Evolutionary conservation across 2,329 filamentous ascomycete species (phyloP).

Genomic region (Botrytis cinerea): DNA sequence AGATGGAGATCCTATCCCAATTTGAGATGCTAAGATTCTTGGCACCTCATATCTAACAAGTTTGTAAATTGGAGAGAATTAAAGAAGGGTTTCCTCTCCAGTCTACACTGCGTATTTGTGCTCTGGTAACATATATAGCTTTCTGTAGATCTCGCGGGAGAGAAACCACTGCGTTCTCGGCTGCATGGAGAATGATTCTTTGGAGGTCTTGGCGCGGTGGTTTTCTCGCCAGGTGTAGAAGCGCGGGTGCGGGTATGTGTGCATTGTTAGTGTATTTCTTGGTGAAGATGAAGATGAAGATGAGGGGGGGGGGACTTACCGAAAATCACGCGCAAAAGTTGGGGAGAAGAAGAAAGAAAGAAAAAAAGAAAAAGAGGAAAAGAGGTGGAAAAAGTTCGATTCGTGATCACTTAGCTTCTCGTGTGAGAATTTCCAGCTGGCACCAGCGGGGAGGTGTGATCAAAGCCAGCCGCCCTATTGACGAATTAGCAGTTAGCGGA

Average conservation of each 20-base stretch:
- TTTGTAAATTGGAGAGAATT: too few relatives aligned
- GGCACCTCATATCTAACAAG: too few relatives aligned
- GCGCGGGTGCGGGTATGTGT: neutral
- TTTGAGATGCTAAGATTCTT: too few relatives aligned
- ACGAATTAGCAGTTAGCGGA: conserved; percentile 3
- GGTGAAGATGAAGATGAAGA: too few relatives aligned
- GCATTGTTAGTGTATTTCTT: neutral
- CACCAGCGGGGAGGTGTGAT: conserved; percentile 19
- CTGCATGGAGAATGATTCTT: neutral
- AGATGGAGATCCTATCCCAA: too few relatives aligned
- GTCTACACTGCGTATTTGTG: too few relatives aligned
- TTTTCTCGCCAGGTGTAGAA: neutral
- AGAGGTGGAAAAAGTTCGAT: neutral
- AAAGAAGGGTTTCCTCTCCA: too few relatives aligned
- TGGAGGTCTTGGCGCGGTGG: neutral
- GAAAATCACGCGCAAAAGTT: neutral
- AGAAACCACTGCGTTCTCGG: accelerated
- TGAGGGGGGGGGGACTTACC: neutral
- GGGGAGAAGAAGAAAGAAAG: neutral
- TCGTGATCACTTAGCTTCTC: conserved; percentile 16
- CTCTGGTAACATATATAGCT: neutral
- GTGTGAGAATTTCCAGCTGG: conserved; percentile 10
- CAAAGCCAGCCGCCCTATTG: conserved; percentile 8
- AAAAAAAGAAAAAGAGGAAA: neutral
- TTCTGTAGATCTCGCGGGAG: accelerated